These are phyloP conservation scores for Diutina siamensis DNA, from an alignment of 1,139 yeast species.

Conservation along the genomic window DNA sequence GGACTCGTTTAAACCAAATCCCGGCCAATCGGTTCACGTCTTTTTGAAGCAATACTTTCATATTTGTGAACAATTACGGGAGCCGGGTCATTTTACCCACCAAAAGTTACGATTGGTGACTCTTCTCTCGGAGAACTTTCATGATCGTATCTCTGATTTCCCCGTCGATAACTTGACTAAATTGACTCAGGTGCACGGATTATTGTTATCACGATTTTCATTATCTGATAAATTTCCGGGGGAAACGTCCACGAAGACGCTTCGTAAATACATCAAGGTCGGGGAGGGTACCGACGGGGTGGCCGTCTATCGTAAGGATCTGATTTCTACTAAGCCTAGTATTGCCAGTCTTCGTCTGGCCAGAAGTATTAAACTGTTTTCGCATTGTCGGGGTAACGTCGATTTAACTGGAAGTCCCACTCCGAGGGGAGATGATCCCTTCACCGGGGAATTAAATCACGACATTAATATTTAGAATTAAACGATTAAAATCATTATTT, in stretches of 20 bases:
- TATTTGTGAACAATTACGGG: neutral
- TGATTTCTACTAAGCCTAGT: neutral
- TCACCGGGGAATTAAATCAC: no score
- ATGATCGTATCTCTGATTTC: constrained; percentile 1
- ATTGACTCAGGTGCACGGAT: neutral
- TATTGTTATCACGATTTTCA: neutral
- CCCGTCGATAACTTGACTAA: neutral
- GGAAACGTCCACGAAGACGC: neutral
- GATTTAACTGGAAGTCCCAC: constrained; percentile 1
- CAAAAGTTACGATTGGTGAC: neutral
- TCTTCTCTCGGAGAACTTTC: neutral
- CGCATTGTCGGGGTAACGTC: neutral
- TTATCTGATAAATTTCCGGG: neutral
- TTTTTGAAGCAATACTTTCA: neutral
- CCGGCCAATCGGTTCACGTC: neutral
- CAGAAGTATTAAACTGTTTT: neutral
- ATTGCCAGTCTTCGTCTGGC: neutral
- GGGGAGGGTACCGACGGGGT: neutral
- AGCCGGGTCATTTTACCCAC: neutral
- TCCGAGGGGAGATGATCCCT: neutral
- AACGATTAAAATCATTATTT: no score
- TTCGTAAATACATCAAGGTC: constrained; percentile 1
- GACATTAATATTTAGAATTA: no score
- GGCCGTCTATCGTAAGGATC: constrained; percentile 2
- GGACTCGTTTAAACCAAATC: neutral